These are phyloP conservation scores for Ophiobolus disseminans DNA, from an alignment of 2,329 filamentous ascomycete genomes.

Conservation along the genomic window DNA sequence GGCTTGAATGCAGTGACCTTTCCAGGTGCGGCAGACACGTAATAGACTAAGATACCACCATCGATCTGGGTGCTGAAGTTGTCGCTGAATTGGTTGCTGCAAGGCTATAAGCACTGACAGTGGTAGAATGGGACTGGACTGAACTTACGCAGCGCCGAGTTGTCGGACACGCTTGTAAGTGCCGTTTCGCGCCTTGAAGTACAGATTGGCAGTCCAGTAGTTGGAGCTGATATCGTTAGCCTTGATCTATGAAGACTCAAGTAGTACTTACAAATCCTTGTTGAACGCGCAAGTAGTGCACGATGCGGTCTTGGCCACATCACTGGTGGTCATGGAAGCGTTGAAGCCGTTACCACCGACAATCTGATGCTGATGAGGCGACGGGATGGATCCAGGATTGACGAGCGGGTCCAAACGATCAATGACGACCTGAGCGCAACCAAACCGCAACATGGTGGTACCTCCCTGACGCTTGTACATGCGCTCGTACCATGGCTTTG, in stretches of 20 bases:
- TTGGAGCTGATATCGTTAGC: slow-evolving; percentile 29
- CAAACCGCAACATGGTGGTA: slow-evolving; percentile 35
- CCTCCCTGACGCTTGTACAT: slow-evolving; percentile 22
- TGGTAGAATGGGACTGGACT: no score
- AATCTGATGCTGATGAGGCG: slow-evolving; percentile 36
- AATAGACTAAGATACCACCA: slow-evolving; percentile 34
- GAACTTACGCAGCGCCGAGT: not conserved
- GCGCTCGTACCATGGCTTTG: no score
- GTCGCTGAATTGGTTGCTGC: slow-evolving; percentile 32
- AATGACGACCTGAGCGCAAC: slow-evolving; percentile 33
- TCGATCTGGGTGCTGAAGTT: slow-evolving; percentile 33
- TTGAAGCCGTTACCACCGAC: slow-evolving; percentile 53
- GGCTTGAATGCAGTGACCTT: slow-evolving; percentile 28
- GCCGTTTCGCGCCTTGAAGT: not conserved
- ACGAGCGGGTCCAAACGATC: slow-evolving; percentile 35
- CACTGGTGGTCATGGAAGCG: slow-evolving; percentile 49
- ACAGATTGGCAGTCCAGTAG: slow-evolving; percentile 54
- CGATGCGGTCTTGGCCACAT: slow-evolving; percentile 36
- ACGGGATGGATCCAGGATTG: slow-evolving; percentile 29
- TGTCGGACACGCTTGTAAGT: slow-evolving; percentile 48
- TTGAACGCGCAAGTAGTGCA: slow-evolving; percentile 51
- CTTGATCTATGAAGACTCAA: not conserved
- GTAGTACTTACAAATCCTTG: slow-evolving; percentile 35
- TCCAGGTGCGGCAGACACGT: slow-evolving; percentile 29
- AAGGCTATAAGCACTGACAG: not conserved